A percentile compares a stretch with the other conserved stretches of the same genome.
These are phyloP conservation scores for Ammopiptanthus mongolicus DNA, from an alignment of 306 rosid genomes.

Conservation along the genomic window DNA sequence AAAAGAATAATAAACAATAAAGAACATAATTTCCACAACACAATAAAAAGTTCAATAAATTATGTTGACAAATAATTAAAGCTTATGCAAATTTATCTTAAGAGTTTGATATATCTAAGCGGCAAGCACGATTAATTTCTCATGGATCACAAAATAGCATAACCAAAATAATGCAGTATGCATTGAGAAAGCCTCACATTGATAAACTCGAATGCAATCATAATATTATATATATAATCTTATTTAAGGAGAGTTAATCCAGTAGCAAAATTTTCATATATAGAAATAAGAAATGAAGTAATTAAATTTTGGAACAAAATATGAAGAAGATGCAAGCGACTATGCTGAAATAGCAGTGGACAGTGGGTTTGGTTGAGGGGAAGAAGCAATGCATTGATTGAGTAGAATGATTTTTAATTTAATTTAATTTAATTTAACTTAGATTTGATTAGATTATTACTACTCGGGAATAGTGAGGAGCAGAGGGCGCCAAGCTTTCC, in stretches of 20 bases:
- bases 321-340: background rate
- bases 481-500: constrained; percentile 80
- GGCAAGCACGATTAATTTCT: background rate
- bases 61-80: background rate
- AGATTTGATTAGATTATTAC: constrained; percentile 8
- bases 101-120: background rate
- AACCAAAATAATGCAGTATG: background rate
- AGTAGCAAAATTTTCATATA: background rate
- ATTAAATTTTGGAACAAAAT: background rate
- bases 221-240: background rate
- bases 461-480: constrained; percentile 69
- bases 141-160: background rate
- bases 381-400: background rate
- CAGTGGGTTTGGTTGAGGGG: background rate
- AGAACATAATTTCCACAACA: background rate
- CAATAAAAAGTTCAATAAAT: background rate
- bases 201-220: background rate
- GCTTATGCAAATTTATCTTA: background rate
- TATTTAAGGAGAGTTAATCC: background rate
- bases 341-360: background rate
- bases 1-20: constrained; percentile 10
- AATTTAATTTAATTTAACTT: too few relatives aligned
- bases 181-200: background rate
- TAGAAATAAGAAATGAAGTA: too few relatives aligned
- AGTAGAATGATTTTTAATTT: background rate